Evolutionary conservation across 1,284 basidiomycete species (phyloP).

Genomic region (Puccinia novopanici): DNA sequence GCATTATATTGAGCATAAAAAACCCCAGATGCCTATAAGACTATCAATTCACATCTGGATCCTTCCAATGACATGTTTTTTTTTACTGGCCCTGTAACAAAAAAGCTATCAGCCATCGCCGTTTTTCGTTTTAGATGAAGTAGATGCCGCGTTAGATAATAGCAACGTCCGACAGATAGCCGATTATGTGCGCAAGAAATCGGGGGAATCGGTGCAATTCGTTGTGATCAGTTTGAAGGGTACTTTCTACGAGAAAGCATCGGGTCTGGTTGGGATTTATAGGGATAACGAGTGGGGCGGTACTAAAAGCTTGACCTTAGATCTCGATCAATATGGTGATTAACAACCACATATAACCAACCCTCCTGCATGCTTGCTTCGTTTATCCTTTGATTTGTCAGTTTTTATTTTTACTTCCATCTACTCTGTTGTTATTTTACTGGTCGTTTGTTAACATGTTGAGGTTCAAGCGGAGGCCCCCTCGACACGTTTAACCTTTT

Average conservation of each 20-base stretch:
- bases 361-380: not conserved
- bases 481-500: not conserved
- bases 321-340: constrained; percentile 65
- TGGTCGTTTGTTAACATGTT: not conserved
- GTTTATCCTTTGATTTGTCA: too few species aligned
- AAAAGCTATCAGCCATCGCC: constrained; percentile 84
- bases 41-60: not conserved
- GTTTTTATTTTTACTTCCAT: not conserved
- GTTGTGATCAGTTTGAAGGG: constrained; percentile 59
- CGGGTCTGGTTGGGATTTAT: constrained; percentile 89
- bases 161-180: constrained; percentile 92
- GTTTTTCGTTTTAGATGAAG: constrained; percentile 98
- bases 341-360: too few species aligned
- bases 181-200: constrained; percentile 71
- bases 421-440: constrained; percentile 2
- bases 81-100: not conserved
- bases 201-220: constrained; percentile 55
- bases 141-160: constrained; percentile 94
- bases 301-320: constrained; percentile 81
- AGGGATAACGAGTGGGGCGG: constrained; percentile 90
- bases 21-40: not conserved
- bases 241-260: constrained; percentile 78
- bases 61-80: not conserved
- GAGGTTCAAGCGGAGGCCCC: not conserved
- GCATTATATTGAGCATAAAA: not conserved